A percentile compares a stretch with the other conserved stretches of the same genome.
phyloP scores from a whole-genome alignment of 2,329 filamentous ascomycete species.

The Neurospora sp. region DNA sequence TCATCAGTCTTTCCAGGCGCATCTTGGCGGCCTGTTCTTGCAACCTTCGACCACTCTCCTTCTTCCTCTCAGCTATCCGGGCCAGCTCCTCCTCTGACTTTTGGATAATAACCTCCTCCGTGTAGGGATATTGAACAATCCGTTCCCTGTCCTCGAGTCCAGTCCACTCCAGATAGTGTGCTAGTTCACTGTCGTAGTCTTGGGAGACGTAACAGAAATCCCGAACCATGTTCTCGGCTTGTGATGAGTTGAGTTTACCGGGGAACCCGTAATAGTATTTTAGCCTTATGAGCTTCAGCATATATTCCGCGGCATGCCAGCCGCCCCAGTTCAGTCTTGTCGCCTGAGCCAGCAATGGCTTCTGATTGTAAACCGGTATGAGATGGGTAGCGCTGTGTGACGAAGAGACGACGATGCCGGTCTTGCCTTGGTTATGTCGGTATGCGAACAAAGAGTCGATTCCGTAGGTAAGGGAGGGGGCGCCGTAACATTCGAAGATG shows the following conservation, averaged over 20 bases:
- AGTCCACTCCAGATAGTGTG: conserved; percentile 75
- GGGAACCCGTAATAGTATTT: conserved; percentile 82
- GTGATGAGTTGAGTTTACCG: conserved; percentile 73
- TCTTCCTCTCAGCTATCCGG: conserved; percentile 82
- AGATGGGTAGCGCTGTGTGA: conserved; percentile 91
- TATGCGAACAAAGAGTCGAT: conserved; percentile 97
- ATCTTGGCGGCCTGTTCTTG: conserved; percentile 97
- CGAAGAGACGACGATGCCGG: conserved; percentile 81
- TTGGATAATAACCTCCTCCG: conserved; percentile 78
- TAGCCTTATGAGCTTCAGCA: conserved; percentile 76
- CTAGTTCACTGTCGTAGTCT: conserved; percentile 72
- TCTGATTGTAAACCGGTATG: conserved; percentile 83
- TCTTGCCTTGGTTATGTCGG: conserved; percentile 77
- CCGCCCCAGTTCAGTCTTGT: conserved; percentile 93
- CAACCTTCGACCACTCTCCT: conserved; percentile 80
- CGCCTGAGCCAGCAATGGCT: conserved; percentile 73
- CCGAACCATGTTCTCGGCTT: conserved; percentile 77
- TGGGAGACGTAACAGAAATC: conserved; percentile 85
- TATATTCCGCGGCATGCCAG: conserved; percentile 78
- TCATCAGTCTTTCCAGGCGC: conserved; percentile 87
- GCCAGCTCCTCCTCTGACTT: conserved; percentile 94
- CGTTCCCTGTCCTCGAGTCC: conserved; percentile 82
- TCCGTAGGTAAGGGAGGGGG: conserved; percentile 82
- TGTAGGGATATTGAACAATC: conserved; percentile 87
- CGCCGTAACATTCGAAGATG: conserved; percentile 89